phyloP scores from a whole-genome alignment of 2,329 filamentous ascomycete species.

The Colletotrichum sansevieriae region DNA sequence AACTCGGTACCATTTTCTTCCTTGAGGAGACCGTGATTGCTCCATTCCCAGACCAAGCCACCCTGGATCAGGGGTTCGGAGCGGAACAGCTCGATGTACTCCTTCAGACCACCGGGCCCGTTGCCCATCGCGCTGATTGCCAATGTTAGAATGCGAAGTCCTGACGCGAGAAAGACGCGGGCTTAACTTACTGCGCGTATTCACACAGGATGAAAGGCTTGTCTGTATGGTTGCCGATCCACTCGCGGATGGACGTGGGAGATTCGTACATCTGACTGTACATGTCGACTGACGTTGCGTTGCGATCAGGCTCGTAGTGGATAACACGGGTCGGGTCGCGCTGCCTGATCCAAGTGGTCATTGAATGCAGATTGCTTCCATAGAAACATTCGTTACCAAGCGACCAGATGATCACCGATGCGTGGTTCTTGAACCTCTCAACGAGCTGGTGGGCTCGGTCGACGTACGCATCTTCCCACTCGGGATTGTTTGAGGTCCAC shows the following conservation, averaged over 20 bases:
- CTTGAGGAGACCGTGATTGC: constrained; percentile 65
- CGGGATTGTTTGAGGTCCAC: constrained; percentile 71
- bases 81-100: constrained; percentile 77
- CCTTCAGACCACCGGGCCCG: constrained; percentile 74
- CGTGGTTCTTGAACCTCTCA: constrained; percentile 69
- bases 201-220: constrained; percentile 72
- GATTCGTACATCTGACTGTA: constrained; percentile 75
- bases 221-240: constrained; percentile 53
- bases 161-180: rapidly evolving
- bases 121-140: constrained; percentile 73
- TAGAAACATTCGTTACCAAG: constrained; percentile 81
- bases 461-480: constrained; percentile 74
- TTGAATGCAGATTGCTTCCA: constrained; percentile 74
- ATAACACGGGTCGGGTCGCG: constrained; percentile 69
- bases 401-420: constrained; percentile 78
- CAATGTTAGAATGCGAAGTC: background rate
- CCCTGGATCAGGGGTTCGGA: constrained; percentile 65
- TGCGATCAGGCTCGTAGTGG: constrained; percentile 74
- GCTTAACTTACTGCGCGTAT: constrained; percentile 55
- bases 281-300: constrained; percentile 71
- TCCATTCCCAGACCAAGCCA: constrained; percentile 76
- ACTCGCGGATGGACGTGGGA: constrained; percentile 57
- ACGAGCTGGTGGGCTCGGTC: constrained; percentile 76
- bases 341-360: constrained; percentile 73
- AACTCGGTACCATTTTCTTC: constrained; percentile 58